A percentile compares a stretch with the other conserved stretches of the same genome.
phyloP scores from a whole-genome alignment of 441 rosid genomes.

The Pelargonium australe region DNA sequence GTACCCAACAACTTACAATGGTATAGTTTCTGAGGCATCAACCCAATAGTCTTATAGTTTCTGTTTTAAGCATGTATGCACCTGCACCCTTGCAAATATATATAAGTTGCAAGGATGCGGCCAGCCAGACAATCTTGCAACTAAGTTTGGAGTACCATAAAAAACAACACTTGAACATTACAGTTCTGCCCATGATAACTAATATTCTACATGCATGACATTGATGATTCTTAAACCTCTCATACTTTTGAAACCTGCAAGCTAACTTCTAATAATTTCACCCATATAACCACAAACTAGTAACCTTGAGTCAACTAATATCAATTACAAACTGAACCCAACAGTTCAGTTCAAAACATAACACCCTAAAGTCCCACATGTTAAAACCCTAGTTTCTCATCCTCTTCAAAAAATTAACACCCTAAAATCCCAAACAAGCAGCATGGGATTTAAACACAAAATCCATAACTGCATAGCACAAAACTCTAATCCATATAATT shows the following conservation, averaged over 20 bases:
- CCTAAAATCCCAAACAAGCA: background rate
- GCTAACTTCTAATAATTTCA: background rate
- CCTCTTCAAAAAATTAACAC: background rate
- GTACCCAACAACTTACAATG: background rate
- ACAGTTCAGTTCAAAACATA: too few relatives aligned
- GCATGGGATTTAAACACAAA: background rate
- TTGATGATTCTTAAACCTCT: background rate
- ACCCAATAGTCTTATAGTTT: background rate
- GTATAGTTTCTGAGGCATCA: background rate
- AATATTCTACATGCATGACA: background rate
- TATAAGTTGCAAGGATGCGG: background rate
- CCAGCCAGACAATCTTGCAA: too few relatives aligned
- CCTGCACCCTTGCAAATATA: background rate
- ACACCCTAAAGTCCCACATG: too few relatives aligned
- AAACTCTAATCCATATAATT: slow-evolving; percentile 16
- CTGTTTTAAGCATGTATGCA: background rate
- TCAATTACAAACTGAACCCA: too few relatives aligned
- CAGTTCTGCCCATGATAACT: background rate
- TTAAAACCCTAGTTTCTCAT: background rate
- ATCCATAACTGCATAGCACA: background rate
- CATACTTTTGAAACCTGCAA: background rate
- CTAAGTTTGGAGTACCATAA: background rate
- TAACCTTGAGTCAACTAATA: background rate
- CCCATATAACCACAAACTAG: background rate
- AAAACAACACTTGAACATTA: background rate